phyloP scores from a whole-genome alignment of 306 rosid genomes.

The Rosa multiflora region DNA sequence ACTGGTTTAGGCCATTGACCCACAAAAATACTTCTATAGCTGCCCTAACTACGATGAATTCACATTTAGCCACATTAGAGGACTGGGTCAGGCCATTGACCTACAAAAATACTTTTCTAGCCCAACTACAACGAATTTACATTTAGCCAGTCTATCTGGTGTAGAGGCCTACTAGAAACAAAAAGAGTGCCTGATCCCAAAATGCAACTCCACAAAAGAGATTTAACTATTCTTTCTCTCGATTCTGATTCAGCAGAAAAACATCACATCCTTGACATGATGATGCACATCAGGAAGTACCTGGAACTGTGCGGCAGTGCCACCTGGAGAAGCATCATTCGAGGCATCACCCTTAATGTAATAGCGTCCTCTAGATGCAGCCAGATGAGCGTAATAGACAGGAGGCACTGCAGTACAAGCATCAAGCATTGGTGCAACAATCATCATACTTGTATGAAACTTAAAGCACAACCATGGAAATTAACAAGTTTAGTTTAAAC shows the following conservation, averaged over 20 bases:
- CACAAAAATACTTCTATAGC: background rate
- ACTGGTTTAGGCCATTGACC: background rate
- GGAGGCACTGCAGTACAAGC: constrained; percentile 42
- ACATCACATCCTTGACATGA: constrained; percentile 41
- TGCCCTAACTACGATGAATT: background rate
- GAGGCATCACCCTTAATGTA: constrained; percentile 33
- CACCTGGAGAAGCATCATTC: constrained; percentile 22
- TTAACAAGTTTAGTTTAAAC: background rate
- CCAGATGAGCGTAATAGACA: constrained; percentile 40
- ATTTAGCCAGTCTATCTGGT: background rate
- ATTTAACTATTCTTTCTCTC: background rate
- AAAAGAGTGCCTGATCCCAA: background rate
- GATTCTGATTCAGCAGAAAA: constrained; percentile 29
- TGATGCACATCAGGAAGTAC: constrained; percentile 13
- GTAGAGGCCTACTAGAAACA: background rate
- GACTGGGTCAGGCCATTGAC: too few relatives aligned
- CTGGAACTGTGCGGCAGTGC: background rate
- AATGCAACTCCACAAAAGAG: background rate
- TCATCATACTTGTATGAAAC: background rate
- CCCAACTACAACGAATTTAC: too few relatives aligned
- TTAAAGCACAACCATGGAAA: background rate
- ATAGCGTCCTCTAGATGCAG: constrained; percentile 37
- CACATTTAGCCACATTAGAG: background rate
- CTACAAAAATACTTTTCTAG: too few relatives aligned
- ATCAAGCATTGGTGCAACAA: background rate